Percentiles rank a stretch among this genome's conserved stretches.
These are phyloP conservation scores for Punica granatum DNA, from an alignment of 345 rosid species.

Conservation along the genomic window DNA sequence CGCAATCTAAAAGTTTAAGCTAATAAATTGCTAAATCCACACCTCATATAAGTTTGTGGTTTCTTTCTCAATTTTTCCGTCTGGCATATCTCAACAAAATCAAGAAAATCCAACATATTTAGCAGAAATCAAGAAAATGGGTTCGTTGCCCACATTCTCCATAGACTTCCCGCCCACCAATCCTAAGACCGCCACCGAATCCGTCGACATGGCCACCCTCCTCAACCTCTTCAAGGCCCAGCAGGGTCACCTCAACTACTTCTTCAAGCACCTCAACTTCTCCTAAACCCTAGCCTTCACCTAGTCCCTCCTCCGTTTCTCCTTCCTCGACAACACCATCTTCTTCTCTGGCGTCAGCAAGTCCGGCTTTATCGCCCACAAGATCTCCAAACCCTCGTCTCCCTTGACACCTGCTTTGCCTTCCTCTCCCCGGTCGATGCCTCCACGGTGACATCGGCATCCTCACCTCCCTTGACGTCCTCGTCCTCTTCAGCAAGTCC, in stretches of 20 bases:
- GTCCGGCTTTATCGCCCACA: constrained; percentile 88
- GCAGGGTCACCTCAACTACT: constrained; percentile 80
- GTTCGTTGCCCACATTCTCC: constrained; percentile 9
- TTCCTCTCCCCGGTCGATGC: constrained; percentile 80
- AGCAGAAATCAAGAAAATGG: constrained; percentile 2
- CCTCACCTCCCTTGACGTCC: constrained; percentile 43
- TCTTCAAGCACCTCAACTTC: constrained; percentile 75
- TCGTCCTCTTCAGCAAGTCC: constrained; percentile 73
- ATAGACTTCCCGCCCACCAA: not conserved
- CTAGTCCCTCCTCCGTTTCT: constrained; percentile 42
- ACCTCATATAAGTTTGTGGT: too few relatives aligned
- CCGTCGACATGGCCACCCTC: constrained; percentile 48
- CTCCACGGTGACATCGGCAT: constrained; percentile 93
- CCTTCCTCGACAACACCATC: constrained; percentile 43
- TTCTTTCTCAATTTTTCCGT: too few relatives aligned
- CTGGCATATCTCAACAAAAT: too few relatives aligned
- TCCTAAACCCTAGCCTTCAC: constrained; percentile 70
- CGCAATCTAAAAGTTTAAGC: too few relatives aligned
- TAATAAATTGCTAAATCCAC: too few relatives aligned
- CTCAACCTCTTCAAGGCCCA: constrained; percentile 78
- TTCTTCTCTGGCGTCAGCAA: constrained; percentile 95
- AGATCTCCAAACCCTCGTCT: constrained; percentile 80
- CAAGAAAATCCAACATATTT: not conserved
- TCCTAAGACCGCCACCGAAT: constrained; percentile 11
- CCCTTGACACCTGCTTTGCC: constrained; percentile 61